Conservation (phyloP, 2,329 filamentous ascomycete species). For the Allantophomopsis lycopodina region DNA sequence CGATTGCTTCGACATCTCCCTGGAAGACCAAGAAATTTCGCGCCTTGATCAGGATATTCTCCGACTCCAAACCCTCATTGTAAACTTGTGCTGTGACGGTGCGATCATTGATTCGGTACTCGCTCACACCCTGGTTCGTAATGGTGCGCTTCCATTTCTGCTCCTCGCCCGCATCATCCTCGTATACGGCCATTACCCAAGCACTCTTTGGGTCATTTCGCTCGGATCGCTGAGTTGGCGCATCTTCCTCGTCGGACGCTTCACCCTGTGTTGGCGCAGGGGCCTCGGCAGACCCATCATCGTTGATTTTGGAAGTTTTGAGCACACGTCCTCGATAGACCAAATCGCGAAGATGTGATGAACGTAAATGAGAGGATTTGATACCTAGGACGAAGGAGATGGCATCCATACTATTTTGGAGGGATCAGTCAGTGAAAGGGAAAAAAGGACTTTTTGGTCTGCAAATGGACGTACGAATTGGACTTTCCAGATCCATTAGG, state of each 20-base stretch:
- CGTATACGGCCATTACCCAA: conserved; percentile 99
- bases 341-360: conserved; percentile 82
- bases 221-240: conserved; percentile 47
- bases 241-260: conserved; percentile 42
- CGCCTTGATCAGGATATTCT: conserved; percentile 96
- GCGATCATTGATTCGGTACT: conserved; percentile 94
- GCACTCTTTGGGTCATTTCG: conserved; percentile 81
- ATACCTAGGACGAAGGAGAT: conserved; percentile 98
- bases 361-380: conserved; percentile 95
- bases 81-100: conserved; percentile 82
- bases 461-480: conserved; percentile 63
- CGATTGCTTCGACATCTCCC: conserved; percentile 94
- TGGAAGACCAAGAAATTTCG: conserved; percentile 98
- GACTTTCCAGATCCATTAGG: conserved; percentile 99
- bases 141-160: conserved; percentile 95
- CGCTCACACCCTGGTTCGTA: conserved; percentile 75
- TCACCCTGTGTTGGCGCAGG: conserved; percentile 36
- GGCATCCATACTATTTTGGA: conserved; percentile 69
- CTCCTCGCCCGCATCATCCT: conserved; percentile 90
- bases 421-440: neutral
- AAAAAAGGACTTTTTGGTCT: neutral
- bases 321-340: conserved; percentile 93
- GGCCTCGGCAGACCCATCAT: conserved; percentile 55
- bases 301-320: conserved; percentile 84
- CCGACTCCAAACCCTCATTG: conserved; percentile 79